Evolutionary conservation across 139 green algal genomes (phyloP).

Genomic region (Tetraselmis striata): DNA sequence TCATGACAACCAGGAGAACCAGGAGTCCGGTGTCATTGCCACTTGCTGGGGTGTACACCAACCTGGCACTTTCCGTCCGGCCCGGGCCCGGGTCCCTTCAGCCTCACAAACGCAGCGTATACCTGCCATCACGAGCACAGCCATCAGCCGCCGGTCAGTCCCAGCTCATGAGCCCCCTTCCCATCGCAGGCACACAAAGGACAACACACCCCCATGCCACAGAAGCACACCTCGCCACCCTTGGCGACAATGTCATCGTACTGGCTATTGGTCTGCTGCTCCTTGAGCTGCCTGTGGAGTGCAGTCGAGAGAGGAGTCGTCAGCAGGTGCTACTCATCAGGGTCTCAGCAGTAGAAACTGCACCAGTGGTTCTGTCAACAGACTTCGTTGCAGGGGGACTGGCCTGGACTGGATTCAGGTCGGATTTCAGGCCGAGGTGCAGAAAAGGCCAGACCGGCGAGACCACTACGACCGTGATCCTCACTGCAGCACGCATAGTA

Average conservation of each 20-base stretch:
- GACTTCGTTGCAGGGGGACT: no score
- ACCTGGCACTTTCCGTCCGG: conserved; percentile 3
- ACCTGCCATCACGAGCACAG: background rate
- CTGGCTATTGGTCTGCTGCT: background rate
- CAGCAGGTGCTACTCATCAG: no score
- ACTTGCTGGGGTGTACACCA: background rate
- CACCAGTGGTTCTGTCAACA: no score
- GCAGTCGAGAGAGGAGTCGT: no score
- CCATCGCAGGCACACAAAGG: background rate
- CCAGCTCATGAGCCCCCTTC: background rate
- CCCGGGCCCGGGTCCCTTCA: conserved; percentile 5
- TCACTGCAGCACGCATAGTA: no score
- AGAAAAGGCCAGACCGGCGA: no score
- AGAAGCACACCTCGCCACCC: background rate
- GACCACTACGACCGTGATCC: no score
- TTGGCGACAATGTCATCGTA: background rate
- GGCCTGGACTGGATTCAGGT: no score
- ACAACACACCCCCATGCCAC: no score
- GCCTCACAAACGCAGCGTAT: conserved; percentile 6
- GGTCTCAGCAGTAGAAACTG: no score
- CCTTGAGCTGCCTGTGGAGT: background rate
- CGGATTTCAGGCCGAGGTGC: no score
- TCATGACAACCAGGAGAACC: no score
- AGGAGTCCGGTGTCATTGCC: background rate
- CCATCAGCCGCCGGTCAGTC: background rate